Evolutionary conservation across 768 basidiomycete species (phyloP).

Genomic region (Lanmaoa rubissima): DNA sequence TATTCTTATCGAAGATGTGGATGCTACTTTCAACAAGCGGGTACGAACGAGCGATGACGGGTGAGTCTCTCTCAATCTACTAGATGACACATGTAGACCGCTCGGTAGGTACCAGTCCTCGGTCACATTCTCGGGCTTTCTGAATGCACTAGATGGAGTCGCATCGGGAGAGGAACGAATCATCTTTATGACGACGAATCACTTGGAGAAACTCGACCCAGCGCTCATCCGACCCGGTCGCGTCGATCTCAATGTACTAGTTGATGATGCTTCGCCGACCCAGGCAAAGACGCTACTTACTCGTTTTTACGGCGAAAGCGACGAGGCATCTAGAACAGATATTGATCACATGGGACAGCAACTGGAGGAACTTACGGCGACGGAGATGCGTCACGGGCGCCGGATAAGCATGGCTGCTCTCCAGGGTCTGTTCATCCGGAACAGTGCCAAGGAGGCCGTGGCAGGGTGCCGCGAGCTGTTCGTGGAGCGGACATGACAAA

Average conservation of each 20-base stretch:
- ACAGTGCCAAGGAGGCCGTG: slow-evolving; percentile 55
- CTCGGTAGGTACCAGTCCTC: slow-evolving; percentile 80
- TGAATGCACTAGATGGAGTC: slow-evolving; percentile 96
- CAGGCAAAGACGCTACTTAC: slow-evolving; percentile 80
- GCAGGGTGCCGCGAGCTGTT: slow-evolving; percentile 46
- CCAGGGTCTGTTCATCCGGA: slow-evolving; percentile 92
- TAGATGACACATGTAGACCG: slow-evolving; percentile 12
- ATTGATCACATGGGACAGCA: slow-evolving; percentile 47
- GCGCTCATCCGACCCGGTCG: slow-evolving; percentile 95
- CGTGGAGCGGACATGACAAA: slow-evolving; percentile 27
- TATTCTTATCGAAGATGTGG: slow-evolving; percentile 95
- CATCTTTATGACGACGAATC: slow-evolving; percentile 99
- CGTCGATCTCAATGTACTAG: slow-evolving; percentile 79
- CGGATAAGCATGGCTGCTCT: slow-evolving; percentile 93
- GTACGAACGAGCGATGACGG: slow-evolving; percentile 91
- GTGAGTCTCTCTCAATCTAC: slow-evolving; percentile 42
- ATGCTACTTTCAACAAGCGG: slow-evolving; percentile 94
- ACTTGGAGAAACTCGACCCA: slow-evolving; percentile 82
- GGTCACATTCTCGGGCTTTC: slow-evolving; percentile 95
- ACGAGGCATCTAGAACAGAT: slow-evolving; percentile 34
- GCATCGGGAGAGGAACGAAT: slow-evolving; percentile 98
- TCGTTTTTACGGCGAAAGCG: slow-evolving; percentile 72
- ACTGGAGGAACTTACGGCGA: slow-evolving; percentile 53
- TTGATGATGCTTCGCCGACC: slow-evolving; percentile 82
- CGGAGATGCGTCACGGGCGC: slow-evolving; percentile 50